phyloP scores from a whole-genome alignment of 208 protist species.

The Crithidia mellificae region DNA sequence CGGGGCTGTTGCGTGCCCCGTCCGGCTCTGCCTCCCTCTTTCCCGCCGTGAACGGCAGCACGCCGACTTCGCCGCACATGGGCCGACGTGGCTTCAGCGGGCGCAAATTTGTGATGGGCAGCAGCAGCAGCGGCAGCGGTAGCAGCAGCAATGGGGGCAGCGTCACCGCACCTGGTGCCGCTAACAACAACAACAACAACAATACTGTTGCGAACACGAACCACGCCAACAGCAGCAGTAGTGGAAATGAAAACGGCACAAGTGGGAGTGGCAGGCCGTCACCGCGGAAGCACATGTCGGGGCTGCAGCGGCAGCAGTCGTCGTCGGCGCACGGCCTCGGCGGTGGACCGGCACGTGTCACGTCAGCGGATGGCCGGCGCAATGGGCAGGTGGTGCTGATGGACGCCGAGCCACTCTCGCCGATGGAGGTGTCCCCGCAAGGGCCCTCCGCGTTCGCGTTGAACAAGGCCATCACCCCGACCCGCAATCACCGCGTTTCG shows the following conservation, averaged over 20 bases:
- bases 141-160: neutral
- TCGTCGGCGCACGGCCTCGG: neutral
- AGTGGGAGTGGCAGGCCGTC: conserved; percentile 2
- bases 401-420: neutral
- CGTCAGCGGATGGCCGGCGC: conserved; percentile 8
- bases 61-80: conserved; percentile 2
- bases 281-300: neutral
- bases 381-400: conserved; percentile 19
- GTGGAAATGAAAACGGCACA: neutral
- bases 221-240: too few species aligned
- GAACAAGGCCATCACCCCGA: neutral
- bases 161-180: neutral
- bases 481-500: neutral
- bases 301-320: conserved; percentile 2
- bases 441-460: neutral
- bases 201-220: neutral
- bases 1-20: neutral
- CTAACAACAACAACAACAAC: neutral
- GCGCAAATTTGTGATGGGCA: neutral
- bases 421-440: neutral
- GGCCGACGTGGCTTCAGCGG: conserved; percentile 7
- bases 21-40: neutral
- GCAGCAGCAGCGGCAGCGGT: neutral
- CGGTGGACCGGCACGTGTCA: neutral
- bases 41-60: neutral